Base-by-base conservation (phyloP, 1,139 yeast species). In the Yamadazyma aaseri region DNA sequence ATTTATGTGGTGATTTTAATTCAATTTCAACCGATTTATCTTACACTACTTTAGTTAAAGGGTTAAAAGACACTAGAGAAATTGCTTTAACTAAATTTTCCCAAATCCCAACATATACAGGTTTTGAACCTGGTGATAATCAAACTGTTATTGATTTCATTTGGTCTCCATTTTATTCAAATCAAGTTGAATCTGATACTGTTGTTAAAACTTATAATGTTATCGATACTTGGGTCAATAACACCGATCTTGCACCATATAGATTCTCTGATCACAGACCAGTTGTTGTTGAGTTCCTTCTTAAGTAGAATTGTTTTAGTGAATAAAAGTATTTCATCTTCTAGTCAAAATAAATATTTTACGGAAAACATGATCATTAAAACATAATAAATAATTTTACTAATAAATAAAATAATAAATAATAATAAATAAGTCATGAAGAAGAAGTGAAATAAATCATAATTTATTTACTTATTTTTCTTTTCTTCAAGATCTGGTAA, bases 221-320 rank as follows among this genome's bases (percentile, higher is more conserved):
- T 29, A 55, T 63, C 27, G 64, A 63, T 20, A 53, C 52, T 30
- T 41, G 33, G 34, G 39, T 58, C 12, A 46, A 54, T 33, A 39
- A 50, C 17, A 53, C 49, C 1, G 18, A 16, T 12, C 11, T 23
- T 7, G 18, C 29, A 12, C 21, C 18, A 5, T 50, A 45, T 21
- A 60, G 60, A 39, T 54, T 63, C 21, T 63, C 72, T 31, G 78
- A 72, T 46, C 77, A 72, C 43, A 53, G 76, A 40, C 73, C 76
- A 0, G 57, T 70, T 11, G 51, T 56, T 17, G 55, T 60, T 29
- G 23, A 25, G 7, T 12, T 29, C 2, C n/a, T 11, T 6, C 6
- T 22, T 22, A 9, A 22, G n/a, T 22, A 22, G n/a, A 22, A n/a
- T n/a, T n/a, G n/a, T n/a, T 11, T 6, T 7, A 22, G n/a, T 10